Evolutionary conservation across 169 alveolate genomes (phyloP), one percentile per base, ranked within the genome.

Genomic region (Plasmodium reichenowi): DNA sequence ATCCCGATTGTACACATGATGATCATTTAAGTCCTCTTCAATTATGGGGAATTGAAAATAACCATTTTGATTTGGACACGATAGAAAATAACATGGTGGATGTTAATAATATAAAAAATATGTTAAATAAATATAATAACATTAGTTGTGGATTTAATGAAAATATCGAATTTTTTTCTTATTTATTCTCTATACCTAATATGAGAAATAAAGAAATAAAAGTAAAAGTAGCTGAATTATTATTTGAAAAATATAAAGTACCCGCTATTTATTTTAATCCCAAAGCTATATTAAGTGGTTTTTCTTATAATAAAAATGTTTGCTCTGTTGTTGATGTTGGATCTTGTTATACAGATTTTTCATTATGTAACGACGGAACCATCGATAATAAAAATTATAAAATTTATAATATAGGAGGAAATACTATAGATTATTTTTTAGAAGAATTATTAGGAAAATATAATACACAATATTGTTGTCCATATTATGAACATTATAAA

Each of bases 251-350:
- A 54, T 78, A 78, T 52, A 66, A 78, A 26, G 47, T 64, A 1
- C 89, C 89, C 2, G 76, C 89, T 45, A 9, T 78, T 13, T 64
- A 78, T 52, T 64, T 78, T 26, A 78, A 78, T 45, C 50, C 89
- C 54, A 78, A 78, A 47, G 50, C 89, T 0, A 38, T 78, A 12
- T 45, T 78, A 64, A 63, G 62, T 12, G 89, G 89, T 29, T 66
- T 78, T 78, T 66, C 89, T 17, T 78, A 78, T 24, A 78, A 78
- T 59, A 78, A 66, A 52, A 78, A 78, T 0, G 47, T 78, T 0
- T 78, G 78, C 22, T 78, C 89, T 0, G 89, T 78, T 6, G 78
- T 78, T 32, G 89, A 78, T 70, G 50, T 78, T 64, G 89, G 89
- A 1, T 78, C 89, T 0, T 78, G 80, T 32, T 78, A 78, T 56